Evolutionary conservation across 225 moss, liverwort and hornwort genomes (phyloP).

Genomic region (Climacium dendroides): DNA sequence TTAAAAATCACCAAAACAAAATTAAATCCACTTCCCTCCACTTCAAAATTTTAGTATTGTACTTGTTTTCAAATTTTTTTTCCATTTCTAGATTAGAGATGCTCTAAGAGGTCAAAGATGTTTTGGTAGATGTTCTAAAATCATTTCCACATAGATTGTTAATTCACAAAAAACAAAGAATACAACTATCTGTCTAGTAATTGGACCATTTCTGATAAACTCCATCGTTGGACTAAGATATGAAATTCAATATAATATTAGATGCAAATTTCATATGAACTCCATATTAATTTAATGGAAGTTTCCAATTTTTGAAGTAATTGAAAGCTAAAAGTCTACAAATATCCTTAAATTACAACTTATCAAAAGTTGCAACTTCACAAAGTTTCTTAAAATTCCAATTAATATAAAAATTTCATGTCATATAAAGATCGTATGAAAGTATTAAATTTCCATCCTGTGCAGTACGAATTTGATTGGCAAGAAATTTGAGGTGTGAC

Average conservation of each 20-base stretch:
- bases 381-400: not conserved
- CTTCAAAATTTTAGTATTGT: not conserved
- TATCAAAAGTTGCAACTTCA: not conserved
- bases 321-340: not conserved
- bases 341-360: not conserved
- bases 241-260: no score
- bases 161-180: not conserved
- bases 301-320: not conserved
- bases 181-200: not conserved
- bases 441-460: not conserved
- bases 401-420: not conserved
- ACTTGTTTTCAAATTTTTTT: no score
- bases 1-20: accelerated
- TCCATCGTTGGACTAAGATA: no score
- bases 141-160: no score
- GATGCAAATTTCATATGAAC: not conserved
- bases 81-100: no score
- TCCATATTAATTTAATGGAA: not conserved
- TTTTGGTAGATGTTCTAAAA: not conserved
- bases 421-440: not conserved
- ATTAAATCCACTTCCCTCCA: not conserved
- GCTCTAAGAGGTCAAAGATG: no score
- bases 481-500: not conserved
- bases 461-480: not conserved
- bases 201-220: no score